Evolutionary conservation across 805 yeast species (phyloP), one percentile per base, ranked within the genome.

Genomic region (Lipomyces mesembrius): DNA sequence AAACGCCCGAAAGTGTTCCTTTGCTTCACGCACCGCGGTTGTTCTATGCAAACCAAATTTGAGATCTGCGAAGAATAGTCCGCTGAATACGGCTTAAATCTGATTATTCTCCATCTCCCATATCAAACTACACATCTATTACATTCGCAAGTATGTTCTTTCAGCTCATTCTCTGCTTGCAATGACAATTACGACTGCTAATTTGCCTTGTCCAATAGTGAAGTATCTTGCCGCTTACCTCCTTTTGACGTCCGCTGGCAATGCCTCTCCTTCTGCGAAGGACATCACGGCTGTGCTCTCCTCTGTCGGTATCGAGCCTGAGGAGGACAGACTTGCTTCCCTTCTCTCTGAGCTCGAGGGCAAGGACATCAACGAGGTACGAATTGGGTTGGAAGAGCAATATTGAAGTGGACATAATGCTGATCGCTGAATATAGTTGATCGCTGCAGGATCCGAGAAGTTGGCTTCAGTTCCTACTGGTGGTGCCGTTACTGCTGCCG

Each of bases 191-290:
- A 8, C 22, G 22, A 8, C 9, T 20, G 17, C 55, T 35, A 20
- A 35, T 8, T n/a, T 34, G 2, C 32, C 32, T 5, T n/a, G 11
- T 57, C 25, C 43, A 57, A 12, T 59, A 80, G 86, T 92, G 98
- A 95, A 92, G 91, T 94, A 94, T 89, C 90, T 95, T 85, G 99
- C 99, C 85, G 98, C 99, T 84, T 95, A 95, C 88, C 90, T 95
- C 84, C 90, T 94, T 85, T 88, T 95, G 84, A 92, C 89, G 85
- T 92, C 95, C 83, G 97, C 97, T 84, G 99, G 98, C 82, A 88
- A 88, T 86, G 82, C 92, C 81, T 80, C 95, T 78, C 98, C 99
- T 84, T 85, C 97, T 76, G 96, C 97, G 77, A 88, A 90, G 79
- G 94, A 92, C 83, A 87, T 95, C 87, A 84, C 91, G 83, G 78